phyloP scores from a whole-genome alignment of 805 yeast genomes.

The Wickerhamomyces ciferrii region DNA sequence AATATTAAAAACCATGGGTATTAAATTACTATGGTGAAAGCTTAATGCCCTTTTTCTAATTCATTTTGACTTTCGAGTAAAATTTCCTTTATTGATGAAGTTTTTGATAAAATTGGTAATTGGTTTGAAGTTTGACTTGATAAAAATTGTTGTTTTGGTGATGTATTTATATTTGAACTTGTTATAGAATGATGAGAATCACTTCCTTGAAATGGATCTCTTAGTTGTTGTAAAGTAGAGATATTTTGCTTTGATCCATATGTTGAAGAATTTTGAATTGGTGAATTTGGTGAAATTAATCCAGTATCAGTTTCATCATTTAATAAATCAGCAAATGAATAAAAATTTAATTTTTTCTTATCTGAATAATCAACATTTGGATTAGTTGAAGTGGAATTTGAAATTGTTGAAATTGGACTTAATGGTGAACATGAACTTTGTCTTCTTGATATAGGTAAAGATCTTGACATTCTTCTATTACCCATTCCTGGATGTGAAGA shows the following conservation, averaged over 20 bases:
- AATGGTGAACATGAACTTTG: neutral
- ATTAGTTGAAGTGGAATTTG: neutral
- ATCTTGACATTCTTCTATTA: neutral
- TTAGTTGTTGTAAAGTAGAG: neutral
- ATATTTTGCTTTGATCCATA: too few relatives aligned
- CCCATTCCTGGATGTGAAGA: neutral
- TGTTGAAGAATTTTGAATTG: neutral
- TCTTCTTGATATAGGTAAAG: conserved; percentile 4
- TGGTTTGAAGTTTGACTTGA: neutral
- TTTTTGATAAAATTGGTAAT: neutral
- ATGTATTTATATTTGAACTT: too few relatives aligned
- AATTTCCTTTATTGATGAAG: conserved; percentile 2
- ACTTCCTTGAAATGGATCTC: neutral
- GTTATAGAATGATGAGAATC: neutral
- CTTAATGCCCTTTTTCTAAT: neutral
- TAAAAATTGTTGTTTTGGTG: neutral
- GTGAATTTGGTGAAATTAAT: neutral
- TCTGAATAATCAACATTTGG: conserved; percentile 18
- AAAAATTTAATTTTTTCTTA: conserved; percentile 17
- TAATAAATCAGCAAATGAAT: conserved; percentile 20
- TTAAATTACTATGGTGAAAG: too few relatives aligned
- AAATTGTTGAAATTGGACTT: neutral
- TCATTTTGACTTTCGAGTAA: neutral
- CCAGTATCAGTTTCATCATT: conserved; percentile 14
- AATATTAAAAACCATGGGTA: too few relatives aligned